Base-by-base conservation (phyloP, 805 yeast genomes). In the Wickerhamomyces alni region DNA sequence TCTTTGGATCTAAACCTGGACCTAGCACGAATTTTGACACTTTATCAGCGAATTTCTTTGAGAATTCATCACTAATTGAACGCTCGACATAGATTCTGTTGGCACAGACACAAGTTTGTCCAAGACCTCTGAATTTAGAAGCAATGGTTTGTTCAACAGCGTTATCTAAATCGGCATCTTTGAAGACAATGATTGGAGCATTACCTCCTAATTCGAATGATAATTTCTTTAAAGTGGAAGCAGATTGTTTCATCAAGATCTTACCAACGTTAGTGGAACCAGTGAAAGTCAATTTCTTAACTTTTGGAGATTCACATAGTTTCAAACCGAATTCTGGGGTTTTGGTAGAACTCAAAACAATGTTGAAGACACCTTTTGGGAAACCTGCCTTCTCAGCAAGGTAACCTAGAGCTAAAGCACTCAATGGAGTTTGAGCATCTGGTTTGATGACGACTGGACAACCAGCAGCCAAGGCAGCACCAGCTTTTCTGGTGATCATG, bases 191-290 rank as follows among this genome's bases (percentile, higher is more conserved):
- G 22, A 77, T 66, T 22, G 85, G 83, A 8, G 83, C 82, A 57
- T 78, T 80, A 17, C 86, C 85, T 38, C 86, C 86, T 45, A 78
- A 59, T 58, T 79, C 86, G 57, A 79, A 63, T 0, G 82, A 74
- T 38, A 79, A 56, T 51, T 78, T 77, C 56, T 79, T 79, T 55
- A 79, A 59, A 3, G 82, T 74, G 11, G 71, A 63, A 1, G 84
- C 63, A 8, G 76, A 67, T 48, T 75, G 82, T 39, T 67, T 59
- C 79, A 77, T 76, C 45, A 79, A 57, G 35, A 77, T 61, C 53
- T 76, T 76, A 17, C 84, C 85, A 17, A 77, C 81, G 15, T 63
- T 63, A 1, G 84, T 79, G 1, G 84, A 78, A 4, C 85, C 84
- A 2, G 85, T 79, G 55, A 78, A 79, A 11, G 82, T 70, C 39